These are phyloP conservation scores for Zoysia pacifica DNA, from an alignment of 176 grass and related monocot species.

Conservation along the genomic window DNA sequence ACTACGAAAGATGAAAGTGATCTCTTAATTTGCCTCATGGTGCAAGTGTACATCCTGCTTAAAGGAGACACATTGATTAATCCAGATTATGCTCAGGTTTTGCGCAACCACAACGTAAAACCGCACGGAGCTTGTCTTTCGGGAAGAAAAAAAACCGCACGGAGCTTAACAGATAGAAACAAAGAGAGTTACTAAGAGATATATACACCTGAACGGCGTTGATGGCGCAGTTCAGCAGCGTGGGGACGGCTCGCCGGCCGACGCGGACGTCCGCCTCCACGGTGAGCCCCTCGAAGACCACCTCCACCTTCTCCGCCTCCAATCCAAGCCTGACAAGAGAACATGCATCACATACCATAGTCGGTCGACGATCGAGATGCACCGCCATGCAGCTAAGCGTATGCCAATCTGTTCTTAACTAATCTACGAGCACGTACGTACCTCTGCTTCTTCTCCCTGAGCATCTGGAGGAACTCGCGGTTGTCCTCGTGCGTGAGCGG, in stretches of 20 bases:
- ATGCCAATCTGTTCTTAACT: neutral
- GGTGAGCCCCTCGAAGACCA: conserved; percentile 59
- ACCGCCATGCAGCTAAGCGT: neutral
- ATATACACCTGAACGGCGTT: conserved; percentile 52
- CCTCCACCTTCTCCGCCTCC: conserved; percentile 60
- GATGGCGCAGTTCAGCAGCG: conserved; percentile 67
- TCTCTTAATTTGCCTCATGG: too few species aligned
- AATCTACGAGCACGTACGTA: neutral
- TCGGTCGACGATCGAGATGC: neutral
- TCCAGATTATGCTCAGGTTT: too few species aligned
- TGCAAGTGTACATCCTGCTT: too few species aligned
- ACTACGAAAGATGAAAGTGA: too few species aligned
- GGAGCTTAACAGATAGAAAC: too few species aligned
- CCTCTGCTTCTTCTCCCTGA: conserved; percentile 70
- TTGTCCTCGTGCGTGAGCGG: conserved; percentile 84
- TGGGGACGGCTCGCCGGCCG: conserved; percentile 61
- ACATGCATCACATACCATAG: neutral
- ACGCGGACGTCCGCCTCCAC: conserved; percentile 64
- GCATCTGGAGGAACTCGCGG: conserved; percentile 68
- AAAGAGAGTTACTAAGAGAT: too few species aligned
- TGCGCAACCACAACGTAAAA: too few species aligned
- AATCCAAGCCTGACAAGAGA: conserved; percentile 46
- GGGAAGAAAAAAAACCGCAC: too few species aligned
- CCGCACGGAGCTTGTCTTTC: too few species aligned
- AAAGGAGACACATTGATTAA: too few species aligned